Evolutionary conservation across 2,329 filamentous ascomycete species (phyloP).

Genomic region (Talaromyces marneffei): DNA sequence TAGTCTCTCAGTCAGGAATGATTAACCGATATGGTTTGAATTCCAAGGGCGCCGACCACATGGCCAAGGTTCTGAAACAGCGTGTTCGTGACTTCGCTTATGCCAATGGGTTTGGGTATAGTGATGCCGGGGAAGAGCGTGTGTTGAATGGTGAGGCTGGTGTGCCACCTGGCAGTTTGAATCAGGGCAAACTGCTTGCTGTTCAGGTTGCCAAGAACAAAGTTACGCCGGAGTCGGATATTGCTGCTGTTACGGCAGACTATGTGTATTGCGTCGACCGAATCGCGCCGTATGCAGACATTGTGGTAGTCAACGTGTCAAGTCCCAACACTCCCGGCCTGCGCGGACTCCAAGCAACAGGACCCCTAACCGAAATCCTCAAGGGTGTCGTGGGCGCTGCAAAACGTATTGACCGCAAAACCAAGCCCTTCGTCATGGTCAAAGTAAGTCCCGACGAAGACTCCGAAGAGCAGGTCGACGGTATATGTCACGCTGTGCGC

Average conservation of each 20-base stretch:
- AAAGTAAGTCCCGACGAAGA: slow-evolving; percentile 98
- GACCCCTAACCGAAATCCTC: slow-evolving; percentile 74
- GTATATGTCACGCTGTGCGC: slow-evolving; percentile 81
- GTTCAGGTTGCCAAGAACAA: slow-evolving; percentile 99
- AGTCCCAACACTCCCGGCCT: slow-evolving; percentile 93
- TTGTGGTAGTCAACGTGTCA: slow-evolving; percentile 96
- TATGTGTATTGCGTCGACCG: slow-evolving; percentile 86
- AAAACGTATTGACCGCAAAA: slow-evolving; percentile 59
- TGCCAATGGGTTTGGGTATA: slow-evolving; percentile 58
- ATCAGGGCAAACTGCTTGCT: slow-evolving; percentile 68
- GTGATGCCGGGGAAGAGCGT: slow-evolving; percentile 58
- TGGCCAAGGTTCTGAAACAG: slow-evolving; percentile 72
- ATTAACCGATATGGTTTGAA: slow-evolving; percentile 97
- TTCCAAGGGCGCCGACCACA: slow-evolving; percentile 78
- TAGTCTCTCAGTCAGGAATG: slow-evolving; percentile 76
- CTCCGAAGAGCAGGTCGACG: slow-evolving; percentile 72
- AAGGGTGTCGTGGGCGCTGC: slow-evolving; percentile 78
- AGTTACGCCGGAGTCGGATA: slow-evolving; percentile 75
- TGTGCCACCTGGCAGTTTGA: slow-evolving; percentile 77
- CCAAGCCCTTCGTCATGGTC: slow-evolving; percentile 82
- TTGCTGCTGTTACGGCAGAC: slow-evolving; percentile 68
- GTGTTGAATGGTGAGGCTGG: slow-evolving; percentile 70
- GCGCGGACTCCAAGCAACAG: slow-evolving; percentile 75
- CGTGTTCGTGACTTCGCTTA: slow-evolving; percentile 73
- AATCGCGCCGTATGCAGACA: slow-evolving; percentile 82